Conservation (phyloP, 306 rosid genomes). For the Vicia sativa region DNA sequence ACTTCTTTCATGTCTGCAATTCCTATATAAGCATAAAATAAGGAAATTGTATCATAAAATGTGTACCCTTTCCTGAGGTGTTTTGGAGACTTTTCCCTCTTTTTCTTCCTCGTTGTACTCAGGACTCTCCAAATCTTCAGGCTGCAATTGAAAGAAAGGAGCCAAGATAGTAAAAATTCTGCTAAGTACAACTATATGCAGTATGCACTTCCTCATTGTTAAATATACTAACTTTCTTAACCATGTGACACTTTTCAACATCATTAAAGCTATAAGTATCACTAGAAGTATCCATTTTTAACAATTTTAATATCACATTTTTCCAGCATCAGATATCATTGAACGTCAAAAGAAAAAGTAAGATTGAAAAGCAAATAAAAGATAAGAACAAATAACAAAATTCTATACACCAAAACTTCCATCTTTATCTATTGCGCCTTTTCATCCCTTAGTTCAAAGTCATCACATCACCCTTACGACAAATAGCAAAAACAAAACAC, state of each 20-base stretch:
- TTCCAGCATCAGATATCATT: constrained; percentile 11
- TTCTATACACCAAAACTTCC: constrained; percentile 41
- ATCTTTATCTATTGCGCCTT: constrained; percentile 40
- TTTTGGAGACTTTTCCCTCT: constrained; percentile 35
- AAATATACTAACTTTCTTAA: no score
- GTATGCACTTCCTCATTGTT: background rate
- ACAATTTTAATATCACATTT: constrained; percentile 24
- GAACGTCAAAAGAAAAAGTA: constrained; percentile 15
- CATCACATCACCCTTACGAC: constrained; percentile 41
- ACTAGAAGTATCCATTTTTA: constrained; percentile 31
- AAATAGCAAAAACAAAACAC: constrained; percentile 24
- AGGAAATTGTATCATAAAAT: constrained; percentile 9
- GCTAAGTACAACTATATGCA: constrained; percentile 1
- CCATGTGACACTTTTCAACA: no score
- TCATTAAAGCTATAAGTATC: constrained; percentile 15
- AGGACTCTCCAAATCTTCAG: constrained; percentile 9
- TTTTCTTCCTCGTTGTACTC: constrained; percentile 23
- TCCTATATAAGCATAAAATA: background rate
- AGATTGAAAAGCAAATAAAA: constrained; percentile 18
- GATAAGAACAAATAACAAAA: background rate
- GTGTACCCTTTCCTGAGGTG: constrained; percentile 47
- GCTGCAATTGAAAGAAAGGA: constrained; percentile 31
- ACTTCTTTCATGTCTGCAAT: constrained; percentile 35
- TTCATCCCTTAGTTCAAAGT: constrained; percentile 53
- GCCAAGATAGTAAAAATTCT: background rate